Evolutionary conservation across 2,329 filamentous ascomycete species (phyloP).

Genomic region (Colletotrichum navitas): DNA sequence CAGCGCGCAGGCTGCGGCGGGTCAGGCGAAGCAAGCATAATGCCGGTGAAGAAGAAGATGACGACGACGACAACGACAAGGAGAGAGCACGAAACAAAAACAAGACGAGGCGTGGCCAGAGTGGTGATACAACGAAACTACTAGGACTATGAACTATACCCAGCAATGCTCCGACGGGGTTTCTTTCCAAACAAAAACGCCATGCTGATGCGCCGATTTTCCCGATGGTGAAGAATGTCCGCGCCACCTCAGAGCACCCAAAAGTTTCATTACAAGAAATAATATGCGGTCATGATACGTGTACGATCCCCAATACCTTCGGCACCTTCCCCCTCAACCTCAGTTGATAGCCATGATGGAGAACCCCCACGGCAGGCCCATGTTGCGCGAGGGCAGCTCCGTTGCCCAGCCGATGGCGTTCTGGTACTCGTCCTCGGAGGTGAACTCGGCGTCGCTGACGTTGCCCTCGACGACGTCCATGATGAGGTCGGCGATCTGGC

Average conservation of each 20-base stretch:
- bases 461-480: conserved; percentile 47
- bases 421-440: conserved; percentile 43
- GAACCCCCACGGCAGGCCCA: conserved; percentile 54
- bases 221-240: conserved; percentile 14
- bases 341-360: conserved; percentile 55
- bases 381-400: conserved; percentile 51
- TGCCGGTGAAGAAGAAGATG: not conserved
- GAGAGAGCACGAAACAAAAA: not conserved
- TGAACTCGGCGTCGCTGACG: conserved; percentile 31
- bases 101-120: conserved; percentile 29
- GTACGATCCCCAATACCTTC: conserved; percentile 3
- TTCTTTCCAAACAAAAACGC: conserved; percentile 22
- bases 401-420: conserved; percentile 47
- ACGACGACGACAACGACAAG: not conserved
- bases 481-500: conserved; percentile 51
- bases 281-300: conserved; percentile 13
- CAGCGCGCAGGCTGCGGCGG: conserved; percentile 59
- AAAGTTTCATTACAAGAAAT: conserved; percentile 20
- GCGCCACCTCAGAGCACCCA: not conserved
- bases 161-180: conserved; percentile 38
- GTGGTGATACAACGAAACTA: conserved; percentile 40
- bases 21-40: conserved; percentile 49
- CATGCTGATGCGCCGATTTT: conserved; percentile 36
- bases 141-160: conserved; percentile 41
- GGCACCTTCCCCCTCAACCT: conserved; percentile 18